Conservation (phyloP, 73 alveolate genomes). For the Tetrahymena thermophila region DNA sequence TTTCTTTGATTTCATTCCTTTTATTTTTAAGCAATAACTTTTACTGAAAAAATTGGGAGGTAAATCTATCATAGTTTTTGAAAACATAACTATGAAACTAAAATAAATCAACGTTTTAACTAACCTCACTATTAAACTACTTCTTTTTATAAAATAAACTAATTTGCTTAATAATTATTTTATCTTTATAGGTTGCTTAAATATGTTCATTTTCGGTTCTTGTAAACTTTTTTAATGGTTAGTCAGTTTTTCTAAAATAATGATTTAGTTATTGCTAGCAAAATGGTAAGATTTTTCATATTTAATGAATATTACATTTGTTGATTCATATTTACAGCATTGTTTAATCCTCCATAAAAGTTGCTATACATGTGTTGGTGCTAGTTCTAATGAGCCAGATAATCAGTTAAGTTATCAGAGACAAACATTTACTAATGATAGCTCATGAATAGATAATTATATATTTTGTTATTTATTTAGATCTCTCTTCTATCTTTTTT, state of each 20-base stretch:
- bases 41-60: not conserved
- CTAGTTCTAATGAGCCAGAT: not conserved
- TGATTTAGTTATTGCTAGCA: not conserved
- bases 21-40: no score
- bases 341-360: not conserved
- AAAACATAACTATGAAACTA: not conserved
- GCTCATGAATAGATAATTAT: not conserved
- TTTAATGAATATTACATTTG: not conserved
- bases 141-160: no score
- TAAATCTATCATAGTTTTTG: not conserved
- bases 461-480: not conserved
- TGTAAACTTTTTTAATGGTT: not conserved
- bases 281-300: not conserved
- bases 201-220: no score
- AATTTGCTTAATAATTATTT: not conserved
- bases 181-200: no score
- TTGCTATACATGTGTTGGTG: not conserved
- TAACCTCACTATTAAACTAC: not conserved
- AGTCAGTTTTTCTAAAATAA: not conserved
- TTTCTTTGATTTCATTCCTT: no score
- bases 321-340: not conserved
- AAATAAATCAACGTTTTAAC: not conserved
- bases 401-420: not conserved
- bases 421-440: not conserved
- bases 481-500: not conserved